Evolutionary conservation across 1,284 basidiomycete genomes (phyloP).

Genomic region (Mycosarcoma mackinlayi): DNA sequence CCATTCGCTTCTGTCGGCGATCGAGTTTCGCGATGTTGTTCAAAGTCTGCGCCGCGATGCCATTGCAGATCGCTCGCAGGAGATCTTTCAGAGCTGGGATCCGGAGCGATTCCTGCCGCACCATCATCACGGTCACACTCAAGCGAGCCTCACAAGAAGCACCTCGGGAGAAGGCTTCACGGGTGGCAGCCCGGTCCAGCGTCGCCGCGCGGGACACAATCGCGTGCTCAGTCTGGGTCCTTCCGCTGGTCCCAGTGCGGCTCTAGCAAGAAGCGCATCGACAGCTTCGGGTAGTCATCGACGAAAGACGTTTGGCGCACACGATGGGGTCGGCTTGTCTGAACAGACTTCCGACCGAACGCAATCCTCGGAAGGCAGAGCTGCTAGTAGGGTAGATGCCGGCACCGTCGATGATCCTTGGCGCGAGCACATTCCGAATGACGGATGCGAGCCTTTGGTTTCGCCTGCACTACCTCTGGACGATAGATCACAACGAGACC

Average conservation of each 20-base stretch:
- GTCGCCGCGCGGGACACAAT: slow-evolving; percentile 21
- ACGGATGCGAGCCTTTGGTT: slow-evolving; percentile 49
- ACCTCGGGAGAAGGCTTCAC: slow-evolving; percentile 19
- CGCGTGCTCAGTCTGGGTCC: slow-evolving; percentile 34
- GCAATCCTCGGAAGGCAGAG: not conserved
- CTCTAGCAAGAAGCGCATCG: slow-evolving; percentile 20
- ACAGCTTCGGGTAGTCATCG: slow-evolving; percentile 19
- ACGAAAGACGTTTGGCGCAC: slow-evolving; percentile 30
- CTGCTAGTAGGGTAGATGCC: slow-evolving; percentile 20
- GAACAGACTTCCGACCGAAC: not conserved
- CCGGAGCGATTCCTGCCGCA: slow-evolving; percentile 58
- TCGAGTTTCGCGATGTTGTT: slow-evolving; percentile 92
- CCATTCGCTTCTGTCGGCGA: slow-evolving; percentile 83
- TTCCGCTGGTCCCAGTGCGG: slow-evolving; percentile 3
- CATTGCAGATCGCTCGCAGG: slow-evolving; percentile 48
- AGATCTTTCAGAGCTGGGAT: slow-evolving; percentile 58
- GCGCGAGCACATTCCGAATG: slow-evolving; percentile 49
- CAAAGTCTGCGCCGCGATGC: slow-evolving; percentile 76
- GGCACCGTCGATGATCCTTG: slow-evolving; percentile 55
- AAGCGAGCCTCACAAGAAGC: slow-evolving; percentile 10
- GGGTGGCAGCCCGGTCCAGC: slow-evolving; percentile 9
- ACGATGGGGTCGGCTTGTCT: slow-evolving; percentile 11
- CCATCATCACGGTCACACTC: slow-evolving; percentile 37
- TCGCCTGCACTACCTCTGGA: slow-evolving; percentile 42
- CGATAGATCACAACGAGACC: slow-evolving; percentile 3